Evolutionary conservation across 2,329 filamentous ascomycete genomes (phyloP).

Genomic region (Botrytis hyacinthi): DNA sequence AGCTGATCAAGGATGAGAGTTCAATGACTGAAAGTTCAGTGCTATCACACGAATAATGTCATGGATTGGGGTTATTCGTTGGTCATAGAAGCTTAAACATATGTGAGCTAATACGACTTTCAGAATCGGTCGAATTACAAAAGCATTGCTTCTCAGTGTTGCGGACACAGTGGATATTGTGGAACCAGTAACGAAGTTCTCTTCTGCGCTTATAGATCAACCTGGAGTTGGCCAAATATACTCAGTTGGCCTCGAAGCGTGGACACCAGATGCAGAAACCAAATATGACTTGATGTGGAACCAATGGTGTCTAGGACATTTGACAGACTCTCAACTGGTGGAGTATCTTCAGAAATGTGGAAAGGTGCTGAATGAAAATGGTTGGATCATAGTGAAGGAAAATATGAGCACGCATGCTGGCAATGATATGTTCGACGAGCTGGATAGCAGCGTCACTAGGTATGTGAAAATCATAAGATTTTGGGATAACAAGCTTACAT

Average conservation of each 20-base stretch:
- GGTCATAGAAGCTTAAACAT: background rate
- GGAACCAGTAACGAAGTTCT: slow-evolving; percentile 83
- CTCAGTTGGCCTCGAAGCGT: slow-evolving; percentile 72
- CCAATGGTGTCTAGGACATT: slow-evolving; percentile 86
- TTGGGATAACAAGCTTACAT: background rate
- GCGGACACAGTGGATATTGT: slow-evolving; percentile 76
- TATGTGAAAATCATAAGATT: slow-evolving; percentile 32
- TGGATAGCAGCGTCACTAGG: slow-evolving; percentile 76
- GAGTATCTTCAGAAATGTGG: slow-evolving; percentile 64
- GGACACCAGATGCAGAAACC: slow-evolving; percentile 49
- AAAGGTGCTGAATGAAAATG: slow-evolving; percentile 49
- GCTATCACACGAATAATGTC: background rate
- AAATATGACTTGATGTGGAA: slow-evolving; percentile 82
- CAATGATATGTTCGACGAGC: slow-evolving; percentile 69
- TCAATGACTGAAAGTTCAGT: background rate
- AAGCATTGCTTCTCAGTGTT: slow-evolving; percentile 69
- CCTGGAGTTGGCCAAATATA: slow-evolving; percentile 62
- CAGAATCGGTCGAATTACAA: slow-evolving; percentile 80
- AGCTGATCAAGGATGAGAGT: background rate
- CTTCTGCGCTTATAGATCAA: slow-evolving; percentile 55
- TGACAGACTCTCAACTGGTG: slow-evolving; percentile 71
- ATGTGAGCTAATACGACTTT: slow-evolving; percentile 1
- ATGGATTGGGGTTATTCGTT: background rate
- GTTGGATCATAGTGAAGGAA: slow-evolving; percentile 74
- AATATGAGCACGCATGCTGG: slow-evolving; percentile 46